Evolutionary conservation across 2,329 filamentous ascomycete species (phyloP).

Genomic region (Aaosphaeria arxii): DNA sequence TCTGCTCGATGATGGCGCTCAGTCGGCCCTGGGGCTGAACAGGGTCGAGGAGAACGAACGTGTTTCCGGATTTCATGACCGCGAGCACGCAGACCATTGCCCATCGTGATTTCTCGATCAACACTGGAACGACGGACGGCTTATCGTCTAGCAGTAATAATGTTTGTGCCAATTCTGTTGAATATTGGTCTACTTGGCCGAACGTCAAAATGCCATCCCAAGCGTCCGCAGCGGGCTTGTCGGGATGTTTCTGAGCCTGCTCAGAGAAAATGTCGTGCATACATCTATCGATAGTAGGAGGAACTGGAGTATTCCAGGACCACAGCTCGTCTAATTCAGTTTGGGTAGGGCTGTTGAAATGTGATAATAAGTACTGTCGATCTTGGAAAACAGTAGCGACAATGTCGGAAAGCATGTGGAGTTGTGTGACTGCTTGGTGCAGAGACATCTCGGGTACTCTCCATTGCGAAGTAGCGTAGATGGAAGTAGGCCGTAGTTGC

Average conservation of each 20-base stretch:
- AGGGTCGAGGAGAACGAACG: slow-evolving; percentile 34
- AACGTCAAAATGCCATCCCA: slow-evolving; percentile 39
- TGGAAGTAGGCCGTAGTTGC: slow-evolving; percentile 15
- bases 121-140: slow-evolving; percentile 33
- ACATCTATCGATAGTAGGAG: slow-evolving; percentile 43
- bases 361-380: neutral
- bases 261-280: slow-evolving; percentile 48
- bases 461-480: slow-evolving; percentile 44
- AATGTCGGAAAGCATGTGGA: slow-evolving; percentile 40
- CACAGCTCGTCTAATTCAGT: slow-evolving; percentile 47
- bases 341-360: slow-evolving; percentile 12
- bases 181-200: slow-evolving; percentile 31
- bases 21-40: slow-evolving; percentile 34
- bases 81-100: slow-evolving; percentile 38
- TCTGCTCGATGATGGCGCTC: slow-evolving; percentile 28
- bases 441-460: slow-evolving; percentile 39
- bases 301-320: slow-evolving; percentile 47
- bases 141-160: slow-evolving; percentile 21
- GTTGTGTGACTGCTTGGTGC: slow-evolving; percentile 43
- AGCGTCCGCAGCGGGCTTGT: slow-evolving; percentile 37
- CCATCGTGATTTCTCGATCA: slow-evolving; percentile 42
- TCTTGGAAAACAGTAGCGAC: slow-evolving; percentile 35
- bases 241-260: slow-evolving; percentile 30
- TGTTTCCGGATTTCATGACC: slow-evolving; percentile 39
- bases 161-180: slow-evolving; percentile 26